Conservation (phyloP, 1,284 basidiomycete species). For the Golubevia pallescens region DNA sequence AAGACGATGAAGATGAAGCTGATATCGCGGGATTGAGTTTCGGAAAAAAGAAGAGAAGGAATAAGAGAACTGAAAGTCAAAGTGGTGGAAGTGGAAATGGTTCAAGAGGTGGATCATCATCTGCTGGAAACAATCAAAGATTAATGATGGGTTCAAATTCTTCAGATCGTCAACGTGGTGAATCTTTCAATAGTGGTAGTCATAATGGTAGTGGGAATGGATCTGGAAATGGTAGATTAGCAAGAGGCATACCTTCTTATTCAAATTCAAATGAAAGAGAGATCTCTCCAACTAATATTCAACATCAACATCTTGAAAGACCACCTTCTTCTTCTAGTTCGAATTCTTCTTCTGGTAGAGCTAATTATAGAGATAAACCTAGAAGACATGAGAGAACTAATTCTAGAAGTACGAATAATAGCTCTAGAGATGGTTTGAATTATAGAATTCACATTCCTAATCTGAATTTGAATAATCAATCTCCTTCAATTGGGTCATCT, state of each 20-base stretch:
- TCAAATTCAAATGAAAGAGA: background rate
- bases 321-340: no score
- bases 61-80: slow-evolving; percentile 5
- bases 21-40: slow-evolving; percentile 48
- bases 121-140: background rate
- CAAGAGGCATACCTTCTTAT: background rate
- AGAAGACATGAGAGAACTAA: slow-evolving; percentile 31
- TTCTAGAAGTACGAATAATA: background rate
- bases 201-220: background rate
- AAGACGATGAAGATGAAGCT: slow-evolving; percentile 39
- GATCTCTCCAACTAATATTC: background rate
- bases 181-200: background rate
- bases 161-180: background rate
- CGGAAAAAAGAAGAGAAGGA: slow-evolving; percentile 22
- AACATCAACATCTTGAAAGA: no score
- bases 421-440: no score
- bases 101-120: background rate
- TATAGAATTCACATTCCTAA: no score
- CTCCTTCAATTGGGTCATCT: no score
- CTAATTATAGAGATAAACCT: slow-evolving; percentile 32
- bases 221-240: background rate
- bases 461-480: no score
- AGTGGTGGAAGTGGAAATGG: background rate
- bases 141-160: no score
- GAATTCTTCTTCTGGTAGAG: background rate